Base-by-base conservation (phyloP, 2,329 filamentous ascomycete species). In the Aspergillus vadensis region DNA sequence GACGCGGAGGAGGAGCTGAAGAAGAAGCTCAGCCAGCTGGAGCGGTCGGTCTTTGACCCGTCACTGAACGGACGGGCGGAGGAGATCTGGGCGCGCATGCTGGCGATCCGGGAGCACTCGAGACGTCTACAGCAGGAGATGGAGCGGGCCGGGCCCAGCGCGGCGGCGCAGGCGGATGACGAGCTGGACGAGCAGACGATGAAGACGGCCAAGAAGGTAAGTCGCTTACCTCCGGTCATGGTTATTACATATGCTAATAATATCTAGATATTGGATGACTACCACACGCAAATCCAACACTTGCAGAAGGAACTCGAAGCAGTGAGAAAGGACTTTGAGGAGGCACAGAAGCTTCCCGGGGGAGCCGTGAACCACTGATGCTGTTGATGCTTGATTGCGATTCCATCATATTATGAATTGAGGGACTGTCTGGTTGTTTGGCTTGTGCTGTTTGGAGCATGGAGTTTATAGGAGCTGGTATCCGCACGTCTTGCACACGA, bases 51-150 rank as follows among this genome's bases (percentile, higher is more conserved):
- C 2, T 84, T 85, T 55, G 86, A 89, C 67, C 86, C 86, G 0
- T 81, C 82, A 5, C 78, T 88, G 50, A 81, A 80, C 48, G 86
- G 85, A 4, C 77, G 86, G 21, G 83, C 84, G 60, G 86, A 89
- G 70, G 86, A 88, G 73, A 85, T 88, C 58, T 89, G 86, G 86
- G 86, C 86, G 30, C 78, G 86, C 41, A 87, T 89, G 86, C 80
- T 87, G 51, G 82, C 83, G 7, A 81, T 88, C 56, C 77, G 85
- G 58, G 85, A 88, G 69, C 77, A 85, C 57, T 83, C 84, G 50
- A 82, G 82, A 67, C 81, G 83, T 68, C 70, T 89, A 58, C 84
- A 88, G 66, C 77, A 80, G 62, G 86, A 88, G 73, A 82, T 86
- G 59, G 85, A 87, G 70, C 81, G 80, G 70, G 73, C 84, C 52